Base-by-base conservation (phyloP, 495 filamentous ascomycete genomes). In the Aspergillus indologenus region DNA sequence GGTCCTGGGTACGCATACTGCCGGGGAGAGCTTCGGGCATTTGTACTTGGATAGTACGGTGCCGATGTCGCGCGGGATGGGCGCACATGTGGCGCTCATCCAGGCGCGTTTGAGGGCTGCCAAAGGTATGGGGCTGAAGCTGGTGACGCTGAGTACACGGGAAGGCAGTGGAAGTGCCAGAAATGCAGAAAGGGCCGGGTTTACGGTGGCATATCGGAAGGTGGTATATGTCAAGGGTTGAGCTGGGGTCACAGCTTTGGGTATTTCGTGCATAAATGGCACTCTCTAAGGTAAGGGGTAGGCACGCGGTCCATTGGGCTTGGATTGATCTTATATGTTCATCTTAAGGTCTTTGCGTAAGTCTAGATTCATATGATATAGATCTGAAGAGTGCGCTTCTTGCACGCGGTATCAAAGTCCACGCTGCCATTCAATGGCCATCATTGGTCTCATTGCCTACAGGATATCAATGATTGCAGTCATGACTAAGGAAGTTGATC, bases 31-130 rank as follows among this genome's bases (percentile, higher is more conserved):
- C 3, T 53, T 68, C 3, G 63, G 60, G 5, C 58, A 68, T 45
- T 53, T 68, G 7, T 65, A 68, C 46, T 53, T 68, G 42, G 63
- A 65, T 31, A 68, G 63, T 56, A 68, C 63, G 5, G 47, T 54
- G 23, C 61, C 63, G 2, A 18, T 31, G 40, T 65, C 54, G 31
- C 60, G 66, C 5, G 66, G 63, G 1, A 59, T 53, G 11, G 66
- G 66, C 26, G 53, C 64, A 2, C 66, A 68, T 24, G 26, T 20
- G 2, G 61, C 58, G 2, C 40, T 68, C 3, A 60, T 68, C 8
- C 58, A 50, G 1, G 61, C 60, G 4, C 56, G 66, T 15, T 40
- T 68, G 1, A 49, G 48, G 3, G 58, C 58, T 24, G 60, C 63
- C 3, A 57, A 60, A 40, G 42, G 40, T 4, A 23, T 58, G 5